Conservation (phyloP, 352 stramenopile species). For the Pythium vanterpoolii region DNA sequence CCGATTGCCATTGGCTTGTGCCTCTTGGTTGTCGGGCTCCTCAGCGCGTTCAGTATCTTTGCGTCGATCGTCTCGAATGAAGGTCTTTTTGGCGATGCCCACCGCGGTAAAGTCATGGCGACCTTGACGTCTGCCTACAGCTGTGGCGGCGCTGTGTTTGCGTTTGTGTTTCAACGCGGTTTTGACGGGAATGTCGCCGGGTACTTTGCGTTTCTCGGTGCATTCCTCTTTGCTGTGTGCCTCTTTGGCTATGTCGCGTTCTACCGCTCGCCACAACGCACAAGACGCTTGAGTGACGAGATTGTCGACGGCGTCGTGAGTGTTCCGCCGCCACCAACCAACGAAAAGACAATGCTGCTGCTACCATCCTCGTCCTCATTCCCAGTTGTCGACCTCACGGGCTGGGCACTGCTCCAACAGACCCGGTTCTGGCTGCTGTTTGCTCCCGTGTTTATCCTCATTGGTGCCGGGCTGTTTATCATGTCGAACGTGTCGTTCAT, state of each 20-base stretch:
- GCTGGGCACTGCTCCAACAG: constrained; percentile 46
- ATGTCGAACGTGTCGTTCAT: constrained; percentile 88
- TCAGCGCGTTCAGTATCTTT: constrained; percentile 75
- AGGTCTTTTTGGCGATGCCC: constrained; percentile 61
- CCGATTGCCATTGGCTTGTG: constrained; percentile 47
- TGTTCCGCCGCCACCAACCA: constrained; percentile 19
- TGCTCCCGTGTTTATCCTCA: constrained; percentile 63
- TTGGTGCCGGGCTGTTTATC: constrained; percentile 67
- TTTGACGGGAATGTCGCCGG: constrained; percentile 62
- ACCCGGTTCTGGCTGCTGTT: constrained; percentile 79
- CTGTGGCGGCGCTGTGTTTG: constrained; percentile 72
- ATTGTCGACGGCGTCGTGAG: constrained; percentile 34
- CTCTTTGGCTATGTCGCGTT: constrained; percentile 52
- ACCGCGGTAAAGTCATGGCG: constrained; percentile 79
- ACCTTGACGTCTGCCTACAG: constrained; percentile 71
- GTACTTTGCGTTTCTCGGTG: constrained; percentile 74
- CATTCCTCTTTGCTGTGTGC: constrained; percentile 43
- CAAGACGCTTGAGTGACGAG: constrained; percentile 40
- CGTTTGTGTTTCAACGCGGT: constrained; percentile 56
- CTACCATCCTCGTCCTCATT: not conserved
- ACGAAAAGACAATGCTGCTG: constrained; percentile 19
- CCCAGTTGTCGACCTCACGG: constrained; percentile 53
- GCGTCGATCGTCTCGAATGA: constrained; percentile 77
- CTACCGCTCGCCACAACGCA: constrained; percentile 30
- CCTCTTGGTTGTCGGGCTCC: constrained; percentile 58